phyloP scores from a whole-genome alignment of 2,329 filamentous ascomycete species.

The Botrytis paeoniae region DNA sequence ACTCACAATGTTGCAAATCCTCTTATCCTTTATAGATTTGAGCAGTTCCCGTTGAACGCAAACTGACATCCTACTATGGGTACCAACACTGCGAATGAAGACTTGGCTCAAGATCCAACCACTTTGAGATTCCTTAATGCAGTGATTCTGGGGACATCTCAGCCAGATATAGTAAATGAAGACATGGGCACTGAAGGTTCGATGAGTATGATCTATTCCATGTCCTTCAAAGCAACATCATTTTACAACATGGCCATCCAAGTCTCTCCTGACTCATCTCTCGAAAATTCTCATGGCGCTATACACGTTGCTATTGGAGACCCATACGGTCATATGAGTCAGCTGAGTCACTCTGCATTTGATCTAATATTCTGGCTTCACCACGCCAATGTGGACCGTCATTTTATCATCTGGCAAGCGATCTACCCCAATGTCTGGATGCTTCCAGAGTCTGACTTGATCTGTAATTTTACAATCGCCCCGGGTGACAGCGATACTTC shows the following conservation, averaged over 20 bases:
- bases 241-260: constrained; percentile 4
- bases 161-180: neutral
- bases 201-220: constrained; percentile 3
- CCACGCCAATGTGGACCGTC: constrained; percentile 58
- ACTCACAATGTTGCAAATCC: constrained; percentile 45
- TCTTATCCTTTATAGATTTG: constrained; percentile 50
- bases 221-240: neutral
- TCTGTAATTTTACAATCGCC: constrained; percentile 37
- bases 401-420: constrained; percentile 52
- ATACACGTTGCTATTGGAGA: constrained; percentile 44
- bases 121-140: constrained; percentile 5
- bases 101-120: constrained; percentile 23
- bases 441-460: constrained; percentile 35
- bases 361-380: constrained; percentile 51
- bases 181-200: neutral
- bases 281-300: constrained; percentile 46
- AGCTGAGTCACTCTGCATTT: constrained; percentile 44
- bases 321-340: constrained; percentile 41
- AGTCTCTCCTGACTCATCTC: constrained; percentile 33
- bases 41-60: constrained; percentile 36
- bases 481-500: constrained; percentile 32
- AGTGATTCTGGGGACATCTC: neutral
- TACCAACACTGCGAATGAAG: neutral
- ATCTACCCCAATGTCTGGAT: constrained; percentile 39
- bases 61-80: constrained; percentile 34